Base-by-base conservation (phyloP, 31 red algal species). In the Odonthalia washingtoniensis region DNA sequence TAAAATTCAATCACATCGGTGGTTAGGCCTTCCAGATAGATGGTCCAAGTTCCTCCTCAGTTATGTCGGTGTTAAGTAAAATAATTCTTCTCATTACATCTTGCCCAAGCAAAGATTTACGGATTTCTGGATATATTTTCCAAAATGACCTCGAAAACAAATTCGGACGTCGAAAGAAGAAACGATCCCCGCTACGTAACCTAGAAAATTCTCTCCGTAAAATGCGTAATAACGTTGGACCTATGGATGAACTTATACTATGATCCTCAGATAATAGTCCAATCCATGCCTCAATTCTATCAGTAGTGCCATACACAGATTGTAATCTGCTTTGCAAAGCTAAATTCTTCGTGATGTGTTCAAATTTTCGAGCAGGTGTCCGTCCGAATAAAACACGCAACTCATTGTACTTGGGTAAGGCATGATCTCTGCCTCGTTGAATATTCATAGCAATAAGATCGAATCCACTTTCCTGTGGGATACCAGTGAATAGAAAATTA, bases 391-490 rank as follows among this genome's bases (percentile, higher is more conserved):
- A 21, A 24, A 30, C 33, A 31, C 93, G 81, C 37, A 90, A 40
- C 31, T 66, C 70, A 63, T 95, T 95, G 57, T 81, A 81, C n/a
- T 62, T 84, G 5, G 87, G 82, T 37, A 95, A 52, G 5, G 67
- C 93, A 62, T 91, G 87, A 35, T 95, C 93, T 46, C 93, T 68
- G 53, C 82, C 87, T 2, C 93, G 62, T 44, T 95, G 87, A 37
- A 90, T n/a, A 57, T 95, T 95, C 42, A 90, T 38, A 18, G 93
- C 40, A 37, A 91, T 67, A 49, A 95, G 61, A 46, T 95, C 93
- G 36, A 94, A 84, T 12, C 75, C 85, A 6, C 61, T 66, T 77
- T 88, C 91, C 26, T 74, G 70, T 24, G 72, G 81, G 45, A 89
- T 43, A 40, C 80, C 73, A 12, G 91, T 77, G 65, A 88, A 94